Conservation (phyloP, 2,329 filamentous ascomycete species). For the Fusarium luffae region DNA sequence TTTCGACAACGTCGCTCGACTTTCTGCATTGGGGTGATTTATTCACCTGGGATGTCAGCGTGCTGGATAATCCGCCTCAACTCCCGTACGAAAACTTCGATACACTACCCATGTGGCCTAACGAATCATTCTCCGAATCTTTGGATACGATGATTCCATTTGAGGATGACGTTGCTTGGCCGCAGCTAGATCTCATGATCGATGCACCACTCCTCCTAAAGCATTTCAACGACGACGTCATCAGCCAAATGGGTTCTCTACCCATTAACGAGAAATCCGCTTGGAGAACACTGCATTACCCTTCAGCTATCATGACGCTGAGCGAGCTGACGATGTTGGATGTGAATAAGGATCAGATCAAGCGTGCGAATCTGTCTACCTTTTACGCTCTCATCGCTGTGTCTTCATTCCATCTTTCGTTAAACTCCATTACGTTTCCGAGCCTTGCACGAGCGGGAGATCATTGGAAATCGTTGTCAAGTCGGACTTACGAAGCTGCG, state of each 20-base stretch:
- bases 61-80: slow-evolving; percentile 33
- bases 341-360: slow-evolving; percentile 27
- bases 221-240: slow-evolving; percentile 42
- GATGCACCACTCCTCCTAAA: slow-evolving; percentile 30
- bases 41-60: slow-evolving; percentile 39
- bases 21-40: slow-evolving; percentile 39
- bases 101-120: slow-evolving; percentile 17
- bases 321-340: slow-evolving; percentile 38
- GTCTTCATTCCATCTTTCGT: slow-evolving; percentile 29
- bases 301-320: slow-evolving; percentile 34
- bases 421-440: slow-evolving; percentile 22
- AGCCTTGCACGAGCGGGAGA: slow-evolving; percentile 9
- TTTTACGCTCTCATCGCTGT: slow-evolving; percentile 39
- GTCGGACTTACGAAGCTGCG: slow-evolving; percentile 33
- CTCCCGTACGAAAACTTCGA: slow-evolving; percentile 14
- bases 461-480: slow-evolving; percentile 24
- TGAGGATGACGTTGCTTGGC: slow-evolving; percentile 29
- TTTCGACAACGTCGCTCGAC: slow-evolving; percentile 5
- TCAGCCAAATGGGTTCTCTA: slow-evolving; percentile 39
- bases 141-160: slow-evolving; percentile 7
- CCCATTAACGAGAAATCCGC: slow-evolving; percentile 41
- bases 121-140: slow-evolving; percentile 16
- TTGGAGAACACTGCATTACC: slow-evolving; percentile 37
- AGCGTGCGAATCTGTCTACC: slow-evolving; percentile 29
- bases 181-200: slow-evolving; percentile 31